Base-by-base conservation (phyloP, 2,329 filamentous ascomycete genomes). In the Sporothrix globosa region DNA sequence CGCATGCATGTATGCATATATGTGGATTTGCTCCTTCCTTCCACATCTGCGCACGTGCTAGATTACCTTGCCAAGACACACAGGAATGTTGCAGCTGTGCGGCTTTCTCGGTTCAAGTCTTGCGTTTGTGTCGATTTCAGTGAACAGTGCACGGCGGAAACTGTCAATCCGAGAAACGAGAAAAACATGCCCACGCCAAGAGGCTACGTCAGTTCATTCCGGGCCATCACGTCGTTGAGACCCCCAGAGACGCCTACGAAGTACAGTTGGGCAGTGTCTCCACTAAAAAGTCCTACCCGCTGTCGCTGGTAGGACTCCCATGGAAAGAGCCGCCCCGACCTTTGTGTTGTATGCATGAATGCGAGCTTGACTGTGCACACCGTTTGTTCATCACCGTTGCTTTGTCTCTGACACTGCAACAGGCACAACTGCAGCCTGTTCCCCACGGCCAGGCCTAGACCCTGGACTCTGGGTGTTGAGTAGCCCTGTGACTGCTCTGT, bases 201-300 rank as follows among this genome's bases (percentile, higher is more conserved):
- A 63, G 39, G 21, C 58, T 63, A 46, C 58, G 58, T 63, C 58
- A 63, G 58, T 13, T n/a, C n/a, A 44, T 24, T 46, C 39, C 39
- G 21, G 58, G 58, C 5, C 39, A n/a, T 17, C 39, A 34, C 58
- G 27, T 39, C 58, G n/a, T 41, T 44, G 56, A 10, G 56, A 24
- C 17, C 17, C 30, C 30, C 4, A 34, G 30, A 34, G 30, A 7
- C 30, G 6, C 30, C 3, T 34, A 7, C 34, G 30, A 21, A 30
- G 27, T 30, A 4, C 27, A 30, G 27, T 30, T 30, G 27, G 27
- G 27, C 27, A 30, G 27, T 46, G 58, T 24, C 71, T 17, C 67
- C 71, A 72, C 69, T 68, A 71, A 67, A 39, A 72, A 72, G 71
- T 72, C 71, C 71, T 72, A 72, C 71, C 21, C 46, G 54, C 53